A percentile compares a stretch with the other conserved stretches of the same genome.
Evolutionary conservation across 192 early-diverging fungal genomes (phyloP).

Genomic region (Coemansia sp.): DNA sequence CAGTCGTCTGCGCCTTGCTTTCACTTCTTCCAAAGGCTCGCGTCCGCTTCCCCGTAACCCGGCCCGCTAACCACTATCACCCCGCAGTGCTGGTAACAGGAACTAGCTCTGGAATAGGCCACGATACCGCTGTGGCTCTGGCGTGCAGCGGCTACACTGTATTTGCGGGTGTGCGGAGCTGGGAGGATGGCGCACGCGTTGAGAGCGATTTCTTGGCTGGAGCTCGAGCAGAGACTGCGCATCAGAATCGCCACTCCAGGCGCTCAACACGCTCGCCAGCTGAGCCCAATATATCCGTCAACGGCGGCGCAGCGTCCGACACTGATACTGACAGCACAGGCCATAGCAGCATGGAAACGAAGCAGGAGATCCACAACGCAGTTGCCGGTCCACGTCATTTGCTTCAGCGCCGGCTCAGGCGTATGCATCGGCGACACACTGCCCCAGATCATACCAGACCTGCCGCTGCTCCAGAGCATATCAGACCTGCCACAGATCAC

Average conservation of each 20-base stretch:
- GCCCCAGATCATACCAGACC: not conserved
- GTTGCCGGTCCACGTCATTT: slow-evolving; percentile 9
- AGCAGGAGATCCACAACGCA: not conserved
- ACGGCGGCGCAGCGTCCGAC: not conserved
- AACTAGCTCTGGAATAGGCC: slow-evolving; percentile 58
- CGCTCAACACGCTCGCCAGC: not conserved
- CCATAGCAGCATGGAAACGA: not conserved
- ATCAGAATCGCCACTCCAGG: not conserved
- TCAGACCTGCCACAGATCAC: too few relatives aligned
- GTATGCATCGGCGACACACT: slow-evolving; percentile 9
- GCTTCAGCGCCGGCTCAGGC: slow-evolving; percentile 24
- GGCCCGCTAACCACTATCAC: slow-evolving; percentile 33
- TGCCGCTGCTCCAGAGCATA: not conserved
- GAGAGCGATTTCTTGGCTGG: slow-evolving; percentile 43
- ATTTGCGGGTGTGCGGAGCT: slow-evolving; percentile 57
- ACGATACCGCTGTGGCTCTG: slow-evolving; percentile 54
- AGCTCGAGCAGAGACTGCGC: slow-evolving; percentile 14
- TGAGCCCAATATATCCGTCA: not conserved
- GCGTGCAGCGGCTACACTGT: slow-evolving; percentile 56
- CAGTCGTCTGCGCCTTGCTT: slow-evolving; percentile 36
- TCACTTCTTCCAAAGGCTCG: slow-evolving; percentile 55
- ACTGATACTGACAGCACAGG: not conserved
- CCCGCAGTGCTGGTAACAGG: slow-evolving; percentile 58
- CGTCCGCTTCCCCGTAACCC: slow-evolving; percentile 30
- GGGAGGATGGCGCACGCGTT: slow-evolving; percentile 55